Evolutionary conservation across 2,329 filamentous ascomycete species (phyloP), one percentile per base, ranked within the genome.

Genomic region (Ramichloridium luteum): DNA sequence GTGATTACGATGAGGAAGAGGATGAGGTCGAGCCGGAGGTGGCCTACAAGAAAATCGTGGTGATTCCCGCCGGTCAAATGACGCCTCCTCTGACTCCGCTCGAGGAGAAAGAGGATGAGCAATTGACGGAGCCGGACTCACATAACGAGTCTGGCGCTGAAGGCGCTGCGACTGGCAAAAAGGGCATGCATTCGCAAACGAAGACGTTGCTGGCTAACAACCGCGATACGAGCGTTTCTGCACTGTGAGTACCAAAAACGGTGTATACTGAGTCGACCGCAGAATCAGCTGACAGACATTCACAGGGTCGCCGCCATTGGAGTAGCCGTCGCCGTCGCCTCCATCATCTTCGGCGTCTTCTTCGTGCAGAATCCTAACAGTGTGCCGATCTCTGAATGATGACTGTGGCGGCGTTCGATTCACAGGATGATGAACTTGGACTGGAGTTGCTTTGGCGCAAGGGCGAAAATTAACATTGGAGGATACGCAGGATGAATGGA

Each of bases 71-170:
- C 8, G 44, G 39, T 16, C 50, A 47, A 2, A 47, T 51, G 2
- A 55, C 53, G 10, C 52, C 52, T 14, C 52, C 53, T 1, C 39
- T 53, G 44, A 56, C 51, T 14, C 51, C 51, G 3, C 41, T 46
- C 13, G 45, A 51, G 33, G 38, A 41, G n/a, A 38, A 41, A 23
- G 23, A 33, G 11, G 31, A 25, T 14, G 32, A 39, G 15, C 16
- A 26, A 14, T n/a, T n/a, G n/a, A n/a, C n/a, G n/a, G n/a, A n/a
- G n/a, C n/a, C n/a, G n/a, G n/a, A n/a, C n/a, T n/a, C n/a, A n/a
- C n/a, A n/a, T n/a, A n/a, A n/a, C n/a, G n/a, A n/a, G n/a, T n/a
- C n/a, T n/a, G n/a, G n/a, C n/a, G n/a, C n/a, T n/a, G n/a, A n/a
- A n/a, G n/a, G n/a, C n/a, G n/a, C n/a, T n/a, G n/a, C n/a, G n/a